Base-by-base conservation (phyloP, 148 eudicot species). In the Silene conica region DNA sequence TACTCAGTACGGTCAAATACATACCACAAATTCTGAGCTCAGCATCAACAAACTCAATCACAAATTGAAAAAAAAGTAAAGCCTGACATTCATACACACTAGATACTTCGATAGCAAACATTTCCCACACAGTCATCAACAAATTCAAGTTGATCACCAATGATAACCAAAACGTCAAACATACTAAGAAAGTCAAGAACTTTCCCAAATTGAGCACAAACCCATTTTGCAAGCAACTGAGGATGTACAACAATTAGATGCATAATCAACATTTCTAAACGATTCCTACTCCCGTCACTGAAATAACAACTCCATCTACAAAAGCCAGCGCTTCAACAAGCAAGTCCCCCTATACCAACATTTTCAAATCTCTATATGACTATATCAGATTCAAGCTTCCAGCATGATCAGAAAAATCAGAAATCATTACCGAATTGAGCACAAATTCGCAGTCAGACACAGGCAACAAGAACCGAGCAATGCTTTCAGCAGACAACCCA, bases 381-480 rank as follows among this genome's bases (percentile, higher is more conserved):
- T 31, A 31, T 18, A 73, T 10, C 12, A 21, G 21, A 22, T 26
- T 15, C 15, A 71, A 77, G 12, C 34, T 31, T 13, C n/a, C 28
- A 76, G 28, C 34, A 55, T 45, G 38, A 78, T 72, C 34, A 50
- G 45, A 19, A 64, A 31, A 54, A 12, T 45, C 6, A 38, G 15
- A 50, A 58, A 61, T 66, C 45, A 67, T 70, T 90, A 95, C 98
- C 97, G 97, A 77, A 76, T 95, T 85, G 71, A 95, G 86, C 0
- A 81, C 84, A 63, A 95, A 95, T 77, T 87, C 98, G 70, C 98
- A 92, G 28, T 95, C 93, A 0, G 98, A 92, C 10, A 92, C 96
- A 8, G 94, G 97, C 82, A 95, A 76, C 87, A 95, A 80, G 63
- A 95, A 90, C 81, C 97, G 70, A 0, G 86, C 52, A 82, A 89